Evolutionary conservation across 768 basidiomycete species (phyloP), one percentile per base, ranked within the genome.

Genomic region (Wakefieldia striispora): DNA sequence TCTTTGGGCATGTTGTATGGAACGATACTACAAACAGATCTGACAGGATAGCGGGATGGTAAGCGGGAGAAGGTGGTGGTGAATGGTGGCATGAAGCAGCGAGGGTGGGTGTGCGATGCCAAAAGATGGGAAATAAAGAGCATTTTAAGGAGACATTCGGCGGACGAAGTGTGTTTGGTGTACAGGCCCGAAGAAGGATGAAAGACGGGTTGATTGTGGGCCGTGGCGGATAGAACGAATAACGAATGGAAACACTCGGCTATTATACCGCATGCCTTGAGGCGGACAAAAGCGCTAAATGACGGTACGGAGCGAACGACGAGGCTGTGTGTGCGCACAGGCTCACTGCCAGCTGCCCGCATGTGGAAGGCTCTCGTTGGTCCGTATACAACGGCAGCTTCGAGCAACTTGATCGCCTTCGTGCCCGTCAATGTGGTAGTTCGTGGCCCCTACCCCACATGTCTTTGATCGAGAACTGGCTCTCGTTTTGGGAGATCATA

Each of bases 1-100:
- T 78, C 75, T 38, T 71, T 75, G 27, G 61, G 56, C 3, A 59
- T 37, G 45, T 52, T 50, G 35, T 58, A 52, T 1, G 57, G 64
- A 7, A 56, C 57, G 38, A 65, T 56, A 50, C 46, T 49, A 33
- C 39, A 48, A 39, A 68, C 40, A 6, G 60, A 43, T 33, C 64
- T 59, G 4, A 42, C 51, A 19, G 38, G 47, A 19, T 27, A 13
- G 48, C 41, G 47, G 17, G 27, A 38, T 16, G 43, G 34, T 14
- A 40, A 43, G 36, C 49, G 43, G 16, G 55, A 35, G 48, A 37
- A 16, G 2, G 48, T 42, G 37, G 48, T 42, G 37, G 49, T 1
- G 50, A 49, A 35, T 9, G 43, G 40, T 19, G 43, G 19, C 55
- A 55, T 57, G 46, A 14, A 14, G 24, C 29, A 26, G 17, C 21